These are phyloP conservation scores for Claviceps monticola DNA, from an alignment of 2,329 filamentous ascomycete genomes.

Conservation along the genomic window DNA sequence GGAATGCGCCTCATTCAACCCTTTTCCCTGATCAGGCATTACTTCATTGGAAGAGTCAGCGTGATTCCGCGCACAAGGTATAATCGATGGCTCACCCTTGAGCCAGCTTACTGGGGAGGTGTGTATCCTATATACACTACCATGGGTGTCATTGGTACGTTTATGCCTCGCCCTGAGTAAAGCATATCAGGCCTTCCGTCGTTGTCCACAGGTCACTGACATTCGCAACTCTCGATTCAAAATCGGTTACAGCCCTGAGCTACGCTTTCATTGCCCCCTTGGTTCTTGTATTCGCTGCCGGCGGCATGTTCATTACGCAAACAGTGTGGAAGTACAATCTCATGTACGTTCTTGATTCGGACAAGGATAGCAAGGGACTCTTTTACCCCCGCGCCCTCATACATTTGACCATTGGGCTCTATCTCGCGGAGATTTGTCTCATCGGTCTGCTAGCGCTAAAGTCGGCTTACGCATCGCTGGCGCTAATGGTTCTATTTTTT, in stretches of 20 bases:
- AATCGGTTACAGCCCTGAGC: constrained; percentile 46
- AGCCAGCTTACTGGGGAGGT: constrained; percentile 70
- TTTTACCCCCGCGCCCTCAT: constrained; percentile 80
- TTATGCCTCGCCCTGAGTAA: constrained; percentile 6
- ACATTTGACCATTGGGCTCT: constrained; percentile 72
- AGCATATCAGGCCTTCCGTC: background rate
- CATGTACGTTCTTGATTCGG: constrained; percentile 69
- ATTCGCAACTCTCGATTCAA: background rate
- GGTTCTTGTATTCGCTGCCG: constrained; percentile 66
- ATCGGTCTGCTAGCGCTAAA: constrained; percentile 72
- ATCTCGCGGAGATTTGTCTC: constrained; percentile 69
- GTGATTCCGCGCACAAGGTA: constrained; percentile 74
- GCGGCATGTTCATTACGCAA: constrained; percentile 71
- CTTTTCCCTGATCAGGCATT: constrained; percentile 43
- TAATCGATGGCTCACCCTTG: constrained; percentile 58
- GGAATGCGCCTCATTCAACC: constrained; percentile 59
- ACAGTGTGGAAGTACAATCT: constrained; percentile 84
- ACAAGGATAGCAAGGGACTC: constrained; percentile 76
- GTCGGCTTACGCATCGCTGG: constrained; percentile 50
- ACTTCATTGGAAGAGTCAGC: constrained; percentile 54
- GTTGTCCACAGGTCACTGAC: background rate
- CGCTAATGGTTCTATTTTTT: constrained; percentile 64
- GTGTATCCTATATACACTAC: constrained; percentile 71
- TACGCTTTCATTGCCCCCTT: constrained; percentile 82
- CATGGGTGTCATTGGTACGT: constrained; percentile 62